Evolutionary conservation across 1,139 yeast species (phyloP).

Genomic region (Arxiozyma bovina): DNA sequence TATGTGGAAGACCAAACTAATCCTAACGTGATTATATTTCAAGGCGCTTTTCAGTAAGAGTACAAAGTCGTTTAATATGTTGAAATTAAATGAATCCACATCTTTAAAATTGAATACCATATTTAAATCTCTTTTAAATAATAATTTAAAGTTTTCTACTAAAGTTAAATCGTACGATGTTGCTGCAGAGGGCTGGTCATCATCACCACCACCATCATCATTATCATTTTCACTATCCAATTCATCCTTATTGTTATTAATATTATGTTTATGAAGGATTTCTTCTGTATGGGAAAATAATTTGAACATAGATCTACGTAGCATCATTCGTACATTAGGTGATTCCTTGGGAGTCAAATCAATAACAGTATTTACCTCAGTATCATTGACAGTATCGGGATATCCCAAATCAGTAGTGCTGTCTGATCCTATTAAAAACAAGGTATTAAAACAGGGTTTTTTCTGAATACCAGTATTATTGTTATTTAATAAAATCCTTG

Average conservation of each 20-base stretch:
- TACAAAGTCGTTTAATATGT: conserved; percentile 24
- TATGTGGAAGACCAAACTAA: conserved; percentile 27
- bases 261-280: conserved; percentile 7
- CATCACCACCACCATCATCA: neutral
- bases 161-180: conserved; percentile 26
- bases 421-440: conserved; percentile 30
- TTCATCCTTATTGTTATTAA: conserved; percentile 3
- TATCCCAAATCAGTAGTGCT: conserved; percentile 24
- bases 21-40: conserved; percentile 21
- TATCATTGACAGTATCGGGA: conserved; percentile 13
- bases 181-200: conserved; percentile 12
- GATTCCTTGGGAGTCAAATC: conserved; percentile 31
- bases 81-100: conserved; percentile 28
- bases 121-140: conserved; percentile 23
- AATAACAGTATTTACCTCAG: conserved; percentile 14
- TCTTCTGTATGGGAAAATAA: conserved; percentile 23
- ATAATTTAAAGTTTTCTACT: conserved; percentile 23
- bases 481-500: conserved; percentile 15
- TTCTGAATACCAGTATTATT: conserved; percentile 2
- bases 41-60: conserved; percentile 23
- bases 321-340: conserved; percentile 31
- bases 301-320: conserved; percentile 30
- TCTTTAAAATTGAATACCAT: conserved; percentile 29
- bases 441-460: conserved; percentile 21
- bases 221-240: conserved; percentile 3